Percentiles rank a stretch among this genome's conserved stretches.
These are phyloP conservation scores for Arachis monticola DNA, from an alignment of 331 rosid genomes.

Conservation along the genomic window DNA sequence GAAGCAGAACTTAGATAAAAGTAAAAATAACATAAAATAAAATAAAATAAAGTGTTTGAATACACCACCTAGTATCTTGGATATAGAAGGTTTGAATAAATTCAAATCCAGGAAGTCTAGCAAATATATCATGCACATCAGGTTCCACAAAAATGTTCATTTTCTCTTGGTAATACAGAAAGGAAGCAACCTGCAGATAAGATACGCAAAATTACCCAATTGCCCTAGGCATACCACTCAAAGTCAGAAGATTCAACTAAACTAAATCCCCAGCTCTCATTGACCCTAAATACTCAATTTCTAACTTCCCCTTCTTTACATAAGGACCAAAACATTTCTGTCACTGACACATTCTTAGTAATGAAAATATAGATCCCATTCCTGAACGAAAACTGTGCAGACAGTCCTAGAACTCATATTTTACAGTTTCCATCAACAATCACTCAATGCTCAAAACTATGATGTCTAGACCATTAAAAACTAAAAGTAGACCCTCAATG, in stretches of 20 bases:
- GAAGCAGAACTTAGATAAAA: constrained; percentile 17
- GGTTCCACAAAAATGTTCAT: constrained; percentile 97
- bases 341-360: background rate
- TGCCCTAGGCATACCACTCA: constrained; percentile 18
- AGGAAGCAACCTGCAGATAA: constrained; percentile 73
- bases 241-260: background rate
- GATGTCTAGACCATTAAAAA: constrained; percentile 19
- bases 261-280: constrained; percentile 2
- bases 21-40: background rate
- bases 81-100: constrained; percentile 96
- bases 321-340: background rate
- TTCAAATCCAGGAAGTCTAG: constrained; percentile 97
- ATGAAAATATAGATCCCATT: constrained; percentile 16
- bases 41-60: too few relatives aligned
- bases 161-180: constrained; percentile 77
- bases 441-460: constrained; percentile 25
- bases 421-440: constrained; percentile 7
- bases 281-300: constrained; percentile 25
- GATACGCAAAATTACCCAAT: constrained; percentile 24
- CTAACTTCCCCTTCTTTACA: constrained; percentile 13
- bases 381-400: constrained; percentile 5
- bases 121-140: constrained; percentile 89
- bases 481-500: constrained; percentile 5
- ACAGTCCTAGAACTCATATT: constrained; percentile 1
- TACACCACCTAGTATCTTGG: constrained; percentile 80